Conservation (phyloP, 2,329 filamentous ascomycete species). For the Aspergillus sp. region DNA sequence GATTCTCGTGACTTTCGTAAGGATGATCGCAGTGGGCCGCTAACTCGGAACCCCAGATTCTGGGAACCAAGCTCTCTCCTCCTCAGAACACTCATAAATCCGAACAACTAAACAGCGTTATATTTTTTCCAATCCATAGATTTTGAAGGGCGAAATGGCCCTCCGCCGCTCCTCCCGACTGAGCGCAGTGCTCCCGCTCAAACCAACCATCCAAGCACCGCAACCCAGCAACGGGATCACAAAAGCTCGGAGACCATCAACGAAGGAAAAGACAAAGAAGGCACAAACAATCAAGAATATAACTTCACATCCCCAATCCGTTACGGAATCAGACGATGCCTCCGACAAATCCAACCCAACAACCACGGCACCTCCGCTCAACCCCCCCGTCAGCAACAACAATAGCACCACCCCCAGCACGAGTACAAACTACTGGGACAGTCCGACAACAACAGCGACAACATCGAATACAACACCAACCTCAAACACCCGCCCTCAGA, state of each 20-base stretch:
- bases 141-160: constrained; percentile 43
- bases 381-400: constrained; percentile 5
- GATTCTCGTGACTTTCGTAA: constrained; percentile 1
- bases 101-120: neutral
- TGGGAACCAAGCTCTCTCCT: neutral
- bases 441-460: constrained; percentile 13
- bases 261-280: constrained; percentile 23
- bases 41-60: neutral
- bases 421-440: constrained; percentile 24
- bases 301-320: neutral
- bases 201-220: constrained; percentile 19
- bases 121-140: neutral
- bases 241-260: constrained; percentile 29
- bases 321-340: neutral
- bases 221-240: constrained; percentile 25
- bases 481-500: constrained; percentile 47
- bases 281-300: neutral
- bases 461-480: constrained; percentile 4
- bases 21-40: neutral
- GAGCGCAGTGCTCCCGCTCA: constrained; percentile 28
- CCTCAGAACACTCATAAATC: neutral
- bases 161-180: constrained; percentile 54
- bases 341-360: neutral
- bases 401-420: constrained; percentile 26
- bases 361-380: constrained; percentile 1